Percentiles rank a stretch among this genome's conserved stretches.
phyloP scores from a whole-genome alignment of 1,284 basidiomycete species.

The Moesziomyces sp. region DNA sequence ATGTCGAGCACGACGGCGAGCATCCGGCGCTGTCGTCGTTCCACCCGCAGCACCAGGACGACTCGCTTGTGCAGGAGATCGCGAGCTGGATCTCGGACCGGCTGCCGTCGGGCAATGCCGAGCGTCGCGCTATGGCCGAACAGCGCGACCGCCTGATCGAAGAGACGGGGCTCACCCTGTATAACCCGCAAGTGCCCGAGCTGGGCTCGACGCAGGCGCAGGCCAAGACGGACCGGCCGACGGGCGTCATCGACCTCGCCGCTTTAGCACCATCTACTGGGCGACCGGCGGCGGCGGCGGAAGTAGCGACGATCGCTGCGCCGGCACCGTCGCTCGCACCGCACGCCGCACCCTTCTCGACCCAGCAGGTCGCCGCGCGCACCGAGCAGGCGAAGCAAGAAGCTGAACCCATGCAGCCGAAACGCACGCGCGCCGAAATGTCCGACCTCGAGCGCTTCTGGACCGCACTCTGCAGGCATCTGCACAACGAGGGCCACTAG shows the following conservation, averaged over 20 bases:
- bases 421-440: no score
- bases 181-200: slow-evolving; percentile 8
- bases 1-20: slow-evolving; percentile 20
- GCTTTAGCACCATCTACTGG: no score
- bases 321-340: slow-evolving; percentile 1
- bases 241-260: no score
- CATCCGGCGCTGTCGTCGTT: slow-evolving; percentile 28
- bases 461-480: slow-evolving; percentile 63
- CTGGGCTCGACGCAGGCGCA: neutral
- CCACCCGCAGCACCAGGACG: slow-evolving; percentile 41
- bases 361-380: slow-evolving; percentile 4
- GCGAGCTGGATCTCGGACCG: slow-evolving; percentile 64
- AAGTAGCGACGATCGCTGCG: neutral
- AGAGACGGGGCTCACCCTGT: slow-evolving; percentile 27
- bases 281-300: neutral
- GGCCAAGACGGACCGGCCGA: neutral
- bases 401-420: no score
- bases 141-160: slow-evolving; percentile 27
- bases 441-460: slow-evolving; percentile 61
- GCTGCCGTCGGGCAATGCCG: slow-evolving; percentile 53
- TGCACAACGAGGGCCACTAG: slow-evolving; percentile 58
- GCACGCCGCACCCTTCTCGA: slow-evolving; percentile 20
- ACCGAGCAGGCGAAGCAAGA: slow-evolving; percentile 6
- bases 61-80: slow-evolving; percentile 55
- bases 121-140: slow-evolving; percentile 49